A percentile compares a stretch with the other conserved stretches of the same genome.
These are phyloP conservation scores for Clathrospora elynae DNA, from an alignment of 2,329 filamentous ascomycete species.

Conservation along the genomic window DNA sequence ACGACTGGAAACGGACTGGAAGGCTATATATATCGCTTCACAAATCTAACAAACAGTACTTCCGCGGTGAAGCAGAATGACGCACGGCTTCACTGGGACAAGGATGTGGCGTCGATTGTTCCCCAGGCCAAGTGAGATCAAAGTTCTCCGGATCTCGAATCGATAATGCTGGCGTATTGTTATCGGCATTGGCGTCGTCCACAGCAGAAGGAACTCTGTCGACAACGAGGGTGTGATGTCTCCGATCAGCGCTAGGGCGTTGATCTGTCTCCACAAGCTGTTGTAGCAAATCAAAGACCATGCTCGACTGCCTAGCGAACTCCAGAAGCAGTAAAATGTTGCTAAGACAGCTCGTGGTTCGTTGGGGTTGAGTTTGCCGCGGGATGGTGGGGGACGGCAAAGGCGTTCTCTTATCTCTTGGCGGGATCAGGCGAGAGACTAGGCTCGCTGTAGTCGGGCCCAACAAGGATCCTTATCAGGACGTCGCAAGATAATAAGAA, in stretches of 20 bases:
- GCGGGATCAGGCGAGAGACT: slow-evolving; percentile 28
- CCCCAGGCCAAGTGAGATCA: slow-evolving; percentile 31
- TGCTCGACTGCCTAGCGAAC: slow-evolving; percentile 7
- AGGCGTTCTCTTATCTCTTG: slow-evolving; percentile 47
- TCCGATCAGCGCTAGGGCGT: slow-evolving; percentile 28
- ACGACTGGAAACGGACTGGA: slow-evolving; percentile 19
- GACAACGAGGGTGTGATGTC: slow-evolving; percentile 12
- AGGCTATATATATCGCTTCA: slow-evolving; percentile 34
- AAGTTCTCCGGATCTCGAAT: slow-evolving; percentile 26
- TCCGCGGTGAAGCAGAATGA: slow-evolving; percentile 44
- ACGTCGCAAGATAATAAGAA: slow-evolving; percentile 32
- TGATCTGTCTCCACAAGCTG: slow-evolving; percentile 12
- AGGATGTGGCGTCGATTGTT: slow-evolving; percentile 26
- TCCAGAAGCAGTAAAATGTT: slow-evolving; percentile 22
- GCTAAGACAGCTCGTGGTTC: slow-evolving; percentile 23
- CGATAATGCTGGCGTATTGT: slow-evolving; percentile 28
- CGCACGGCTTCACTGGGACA: slow-evolving; percentile 31
- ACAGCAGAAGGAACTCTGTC: slow-evolving; percentile 23
- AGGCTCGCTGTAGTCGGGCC: slow-evolving; percentile 20
- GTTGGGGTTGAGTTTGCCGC: slow-evolving; percentile 25
- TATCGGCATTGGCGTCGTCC: slow-evolving; percentile 32
- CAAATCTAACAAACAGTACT: slow-evolving; percentile 29
- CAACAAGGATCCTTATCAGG: slow-evolving; percentile 40
- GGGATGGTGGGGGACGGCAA: slow-evolving; percentile 42
- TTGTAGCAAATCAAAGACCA: slow-evolving; percentile 16